Evolutionary conservation across 306 rosid species (phyloP).

Genomic region (Vigna angularis): DNA sequence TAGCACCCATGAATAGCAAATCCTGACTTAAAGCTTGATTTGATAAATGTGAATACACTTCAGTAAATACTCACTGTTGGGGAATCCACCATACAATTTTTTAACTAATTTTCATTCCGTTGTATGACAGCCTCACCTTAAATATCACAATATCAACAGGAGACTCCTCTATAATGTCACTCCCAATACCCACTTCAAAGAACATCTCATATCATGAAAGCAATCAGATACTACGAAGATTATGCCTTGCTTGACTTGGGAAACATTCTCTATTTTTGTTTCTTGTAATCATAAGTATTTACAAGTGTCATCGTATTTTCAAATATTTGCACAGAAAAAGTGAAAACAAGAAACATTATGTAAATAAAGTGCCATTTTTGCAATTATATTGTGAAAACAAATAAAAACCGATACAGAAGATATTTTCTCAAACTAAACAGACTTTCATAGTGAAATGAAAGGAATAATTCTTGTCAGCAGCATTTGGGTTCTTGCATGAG

Average conservation of each 20-base stretch:
- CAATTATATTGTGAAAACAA: not conserved
- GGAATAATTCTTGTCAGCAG: conserved; percentile 1
- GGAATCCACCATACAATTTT: conserved; percentile 26
- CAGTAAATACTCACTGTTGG: conserved; percentile 23
- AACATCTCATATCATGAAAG: conserved; percentile 38
- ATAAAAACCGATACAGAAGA: not conserved
- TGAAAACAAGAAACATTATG: not conserved
- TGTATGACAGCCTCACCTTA: not conserved
- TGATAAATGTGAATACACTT: conserved; percentile 21
- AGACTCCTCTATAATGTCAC: conserved; percentile 29
- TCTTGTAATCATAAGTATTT: not conserved
- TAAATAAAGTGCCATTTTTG: not conserved
- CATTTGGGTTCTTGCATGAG: conserved; percentile 4
- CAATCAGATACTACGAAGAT: conserved; percentile 38
- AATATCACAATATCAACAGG: conserved; percentile 24
- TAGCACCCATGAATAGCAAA: not conserved
- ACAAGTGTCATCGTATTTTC: not conserved
- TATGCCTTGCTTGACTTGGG: not conserved
- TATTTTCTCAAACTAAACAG: not conserved
- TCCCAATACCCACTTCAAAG: conserved; percentile 27
- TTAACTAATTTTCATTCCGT: conserved; percentile 32
- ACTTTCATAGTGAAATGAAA: conserved; percentile 16
- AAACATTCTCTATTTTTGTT: not conserved
- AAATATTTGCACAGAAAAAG: not conserved
- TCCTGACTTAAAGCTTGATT: conserved; percentile 27